Percentiles rank a stretch among this genome's conserved stretches.
Evolutionary conservation across 371 early-diverging fungal species (phyloP).

Genomic region (Lichtheimia ornata): DNA sequence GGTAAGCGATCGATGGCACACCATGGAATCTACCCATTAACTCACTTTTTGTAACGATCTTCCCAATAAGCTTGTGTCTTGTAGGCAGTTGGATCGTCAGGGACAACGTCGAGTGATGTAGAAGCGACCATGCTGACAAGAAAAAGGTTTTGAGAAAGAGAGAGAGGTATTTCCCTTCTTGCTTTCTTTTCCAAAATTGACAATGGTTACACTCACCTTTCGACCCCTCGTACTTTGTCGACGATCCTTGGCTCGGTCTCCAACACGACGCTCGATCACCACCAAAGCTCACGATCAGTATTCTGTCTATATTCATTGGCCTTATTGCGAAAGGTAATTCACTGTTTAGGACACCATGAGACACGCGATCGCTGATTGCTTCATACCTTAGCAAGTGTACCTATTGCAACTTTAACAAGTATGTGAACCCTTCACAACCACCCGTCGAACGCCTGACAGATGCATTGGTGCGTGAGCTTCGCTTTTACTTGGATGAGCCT

Average conservation of each 20-base stretch:
- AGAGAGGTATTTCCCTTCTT: neutral
- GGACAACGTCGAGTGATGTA: conserved; percentile 52
- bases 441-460: conserved; percentile 57
- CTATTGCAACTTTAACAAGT: conserved; percentile 89
- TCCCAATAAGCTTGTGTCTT: conserved; percentile 70
- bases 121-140: conserved; percentile 36
- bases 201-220: neutral
- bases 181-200: neutral
- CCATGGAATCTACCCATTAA: neutral
- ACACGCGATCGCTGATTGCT: too few relatives aligned
- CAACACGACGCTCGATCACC: neutral
- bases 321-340: conserved; percentile 74
- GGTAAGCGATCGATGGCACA: neutral
- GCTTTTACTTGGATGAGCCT: conserved; percentile 31
- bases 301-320: conserved; percentile 86
- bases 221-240: neutral
- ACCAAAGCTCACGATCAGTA: conserved; percentile 18
- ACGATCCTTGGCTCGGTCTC: neutral
- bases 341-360: neutral
- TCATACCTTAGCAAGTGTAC: conserved; percentile 68
- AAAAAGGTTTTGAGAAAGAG: neutral
- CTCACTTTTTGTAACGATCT: conserved; percentile 45
- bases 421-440: conserved; percentile 58
- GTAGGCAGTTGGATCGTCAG: conserved; percentile 67
- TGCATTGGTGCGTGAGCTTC: conserved; percentile 56